These are phyloP conservation scores for Micractinium sp. DNA, from an alignment of 139 green algal species.

Conservation along the genomic window DNA sequence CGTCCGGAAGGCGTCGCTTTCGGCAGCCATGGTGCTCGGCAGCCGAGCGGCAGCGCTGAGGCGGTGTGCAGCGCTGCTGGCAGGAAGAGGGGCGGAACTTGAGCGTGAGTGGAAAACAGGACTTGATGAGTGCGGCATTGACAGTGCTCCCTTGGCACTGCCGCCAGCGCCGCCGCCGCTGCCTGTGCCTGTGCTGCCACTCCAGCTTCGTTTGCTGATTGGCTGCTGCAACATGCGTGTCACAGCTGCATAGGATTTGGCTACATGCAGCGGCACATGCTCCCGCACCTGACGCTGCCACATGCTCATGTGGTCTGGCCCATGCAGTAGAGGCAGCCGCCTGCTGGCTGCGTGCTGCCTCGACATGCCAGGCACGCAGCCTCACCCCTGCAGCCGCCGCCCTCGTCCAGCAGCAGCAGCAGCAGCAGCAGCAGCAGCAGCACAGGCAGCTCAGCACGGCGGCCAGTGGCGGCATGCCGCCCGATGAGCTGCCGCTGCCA, in stretches of 20 bases:
- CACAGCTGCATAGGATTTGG: too few species aligned
- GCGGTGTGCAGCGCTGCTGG: background rate
- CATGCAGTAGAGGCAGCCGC: background rate
- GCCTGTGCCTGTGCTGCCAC: background rate
- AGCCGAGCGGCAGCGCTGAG: background rate
- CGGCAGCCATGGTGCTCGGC: background rate
- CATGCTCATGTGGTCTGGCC: background rate
- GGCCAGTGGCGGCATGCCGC: background rate
- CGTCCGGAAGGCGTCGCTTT: too few species aligned
- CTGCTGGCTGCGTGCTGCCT: background rate
- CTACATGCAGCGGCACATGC: background rate
- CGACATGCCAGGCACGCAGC: background rate
- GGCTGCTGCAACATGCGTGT: too few species aligned
- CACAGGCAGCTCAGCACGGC: background rate
- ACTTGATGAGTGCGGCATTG: background rate
- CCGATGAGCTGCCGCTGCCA: constrained; percentile 10
- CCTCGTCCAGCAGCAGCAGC: background rate
- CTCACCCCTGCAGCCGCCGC: too few species aligned
- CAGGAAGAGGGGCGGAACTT: background rate
- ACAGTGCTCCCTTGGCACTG: background rate
- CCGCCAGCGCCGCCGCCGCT: background rate
- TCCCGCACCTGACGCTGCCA: background rate
- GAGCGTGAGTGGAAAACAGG: background rate
- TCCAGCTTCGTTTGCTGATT: background rate
- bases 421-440: background rate